Conservation (phyloP, 441 rosid genomes). For the Brassica hybrid region DNA sequence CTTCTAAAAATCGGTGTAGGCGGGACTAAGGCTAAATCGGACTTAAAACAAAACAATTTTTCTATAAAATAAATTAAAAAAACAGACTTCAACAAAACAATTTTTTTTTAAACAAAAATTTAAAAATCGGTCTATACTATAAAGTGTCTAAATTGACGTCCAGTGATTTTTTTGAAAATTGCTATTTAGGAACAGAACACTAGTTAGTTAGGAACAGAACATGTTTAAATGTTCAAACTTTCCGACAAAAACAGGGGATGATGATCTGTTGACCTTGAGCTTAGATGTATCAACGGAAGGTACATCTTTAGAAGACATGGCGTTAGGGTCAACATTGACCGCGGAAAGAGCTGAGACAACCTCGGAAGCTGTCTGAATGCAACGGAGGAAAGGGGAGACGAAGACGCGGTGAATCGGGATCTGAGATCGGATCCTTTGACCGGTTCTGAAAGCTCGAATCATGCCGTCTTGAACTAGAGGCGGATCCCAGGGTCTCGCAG, state of each 20-base stretch:
- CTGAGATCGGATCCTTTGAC: conserved; percentile 51
- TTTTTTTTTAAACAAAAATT: too few relatives aligned
- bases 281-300: background rate
- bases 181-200: background rate
- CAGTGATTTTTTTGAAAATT: too few relatives aligned
- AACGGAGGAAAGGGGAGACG: conserved; percentile 88
- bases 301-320: background rate
- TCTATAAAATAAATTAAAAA: too few relatives aligned
- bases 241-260: background rate
- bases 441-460: conserved; percentile 59
- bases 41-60: too few relatives aligned
- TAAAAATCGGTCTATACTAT: too few relatives aligned
- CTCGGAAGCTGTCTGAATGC: conserved; percentile 79
- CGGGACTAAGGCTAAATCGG: too few relatives aligned
- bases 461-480: conserved; percentile 59
- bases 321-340: background rate
- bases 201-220: background rate
- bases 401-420: conserved; percentile 82
- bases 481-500: conserved; percentile 86
- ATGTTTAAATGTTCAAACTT: background rate
- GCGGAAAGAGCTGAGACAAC: conserved; percentile 59
- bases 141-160: too few relatives aligned
- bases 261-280: conserved; percentile 4
- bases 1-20: too few relatives aligned
- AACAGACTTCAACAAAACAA: too few relatives aligned